Conservation (phyloP, 1,284 basidiomycete genomes). For the Ustilago loliicola region DNA sequence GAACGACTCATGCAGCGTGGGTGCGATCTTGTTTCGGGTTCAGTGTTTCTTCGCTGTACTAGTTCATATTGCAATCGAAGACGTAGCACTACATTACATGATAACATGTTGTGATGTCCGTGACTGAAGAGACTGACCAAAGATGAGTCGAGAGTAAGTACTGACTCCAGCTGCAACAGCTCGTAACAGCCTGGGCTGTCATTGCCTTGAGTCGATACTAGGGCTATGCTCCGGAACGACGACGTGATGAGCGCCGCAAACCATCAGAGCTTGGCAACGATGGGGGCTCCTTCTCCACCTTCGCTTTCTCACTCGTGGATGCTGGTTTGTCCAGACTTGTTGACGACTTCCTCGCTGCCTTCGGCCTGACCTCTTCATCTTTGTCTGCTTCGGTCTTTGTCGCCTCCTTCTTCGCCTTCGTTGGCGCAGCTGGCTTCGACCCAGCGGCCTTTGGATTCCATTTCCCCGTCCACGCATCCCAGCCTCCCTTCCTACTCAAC, state of each 20-base stretch:
- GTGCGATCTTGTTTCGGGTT: no score
- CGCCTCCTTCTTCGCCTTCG: neutral
- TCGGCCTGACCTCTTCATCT: slow-evolving; percentile 2
- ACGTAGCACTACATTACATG: neutral
- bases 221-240: slow-evolving; percentile 16
- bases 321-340: neutral
- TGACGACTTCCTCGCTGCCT: neutral
- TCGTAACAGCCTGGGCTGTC: neutral
- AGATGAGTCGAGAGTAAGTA: neutral
- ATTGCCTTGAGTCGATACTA: neutral
- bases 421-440: neutral
- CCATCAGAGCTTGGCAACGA: slow-evolving; percentile 6
- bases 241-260: slow-evolving; percentile 33
- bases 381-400: neutral
- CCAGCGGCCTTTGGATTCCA: slow-evolving; percentile 50
- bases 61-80: neutral
- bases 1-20: no score
- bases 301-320: slow-evolving; percentile 19
- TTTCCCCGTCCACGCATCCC: slow-evolving; percentile 68
- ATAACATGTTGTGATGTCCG: neutral
- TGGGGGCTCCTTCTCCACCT: slow-evolving; percentile 5
- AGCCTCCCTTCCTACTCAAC: slow-evolving; percentile 80
- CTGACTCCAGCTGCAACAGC: neutral
- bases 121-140: neutral
- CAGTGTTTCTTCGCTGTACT: neutral